Evolutionary conservation across 2,329 filamentous ascomycete species (phyloP), one percentile per base, ranked within the genome.

Genomic region (Onygenales sp.): DNA sequence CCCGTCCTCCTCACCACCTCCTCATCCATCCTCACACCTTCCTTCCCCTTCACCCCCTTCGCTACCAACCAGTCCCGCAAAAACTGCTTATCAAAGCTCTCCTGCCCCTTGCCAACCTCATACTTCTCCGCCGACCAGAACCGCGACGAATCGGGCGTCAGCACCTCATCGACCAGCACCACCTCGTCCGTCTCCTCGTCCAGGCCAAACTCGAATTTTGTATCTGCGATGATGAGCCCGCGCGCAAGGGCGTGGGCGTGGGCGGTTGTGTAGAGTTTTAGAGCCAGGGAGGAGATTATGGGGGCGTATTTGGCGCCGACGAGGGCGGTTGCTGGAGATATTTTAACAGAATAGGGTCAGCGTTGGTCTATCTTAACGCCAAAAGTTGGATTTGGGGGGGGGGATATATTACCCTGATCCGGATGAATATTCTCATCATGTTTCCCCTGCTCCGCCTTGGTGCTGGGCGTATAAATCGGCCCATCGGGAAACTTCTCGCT

Each of bases 81-180:
- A 63, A 79, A 85, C 73, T 91, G 86, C 77, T 96, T 96, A 67
- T 96, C 91, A 61, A 92, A 93, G 70, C 87, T 93, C 52, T 85
- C 79, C 74, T 94, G 89, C 53, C 86, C 79, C 57, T 77, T 77
- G 2, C 91, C 90, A 14, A 87, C 70, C 65, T 83, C 78, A 66
- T 92, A 94, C 45, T 77, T 77, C 43, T 83, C 83, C 58, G 79
- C 81, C 0, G 84, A 84, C 91, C 92, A 97, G 77, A 95, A 95
- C 13, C 91, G 81, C 49, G 86, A 92, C 52, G 81, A 86, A 67
- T 89, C 86, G 2, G 90, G 89, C 6, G 89, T 94, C 56, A 95
- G 74, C 21, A 94, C 88, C 73, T 95, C 89, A 65, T 95, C 89
- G 4, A 90, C 82, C 50, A 92, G 75, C 37, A 90, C 81, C 6